Percentiles rank a stretch among this genome's conserved stretches.
phyloP scores from a whole-genome alignment of 257 asterid species.

The Paraleonurus japonicus region DNA sequence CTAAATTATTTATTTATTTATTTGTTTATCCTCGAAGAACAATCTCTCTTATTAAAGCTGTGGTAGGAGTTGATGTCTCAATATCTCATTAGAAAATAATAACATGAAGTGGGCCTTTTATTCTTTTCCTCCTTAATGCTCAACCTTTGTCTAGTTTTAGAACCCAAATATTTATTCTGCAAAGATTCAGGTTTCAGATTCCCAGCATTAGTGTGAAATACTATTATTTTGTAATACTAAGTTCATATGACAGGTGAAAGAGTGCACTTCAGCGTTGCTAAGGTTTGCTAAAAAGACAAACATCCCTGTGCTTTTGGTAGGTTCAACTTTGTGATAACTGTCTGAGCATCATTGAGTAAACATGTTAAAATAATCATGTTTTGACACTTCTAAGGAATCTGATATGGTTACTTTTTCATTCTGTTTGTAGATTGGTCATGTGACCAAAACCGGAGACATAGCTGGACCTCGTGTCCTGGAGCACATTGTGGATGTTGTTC shows the following conservation, averaged over 20 bases:
- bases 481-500: slow-evolving; percentile 95
- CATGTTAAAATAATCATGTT: neutral
- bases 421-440: slow-evolving; percentile 81
- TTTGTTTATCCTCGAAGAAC: slow-evolving; percentile 13
- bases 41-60: slow-evolving; percentile 12
- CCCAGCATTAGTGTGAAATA: neutral
- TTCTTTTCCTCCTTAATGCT: slow-evolving; percentile 2
- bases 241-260: slow-evolving; percentile 67
- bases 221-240: slow-evolving; percentile 5
- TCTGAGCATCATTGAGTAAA: neutral
- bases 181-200: slow-evolving; percentile 12
- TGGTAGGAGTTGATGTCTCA: neutral
- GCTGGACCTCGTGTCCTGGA: slow-evolving; percentile 98
- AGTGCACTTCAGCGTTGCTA: slow-evolving; percentile 88
- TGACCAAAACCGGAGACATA: slow-evolving; percentile 88
- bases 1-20: slow-evolving; percentile 27
- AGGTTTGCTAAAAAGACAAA: slow-evolving; percentile 88
- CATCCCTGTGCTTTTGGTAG: slow-evolving; percentile 82
- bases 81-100: slow-evolving; percentile 5
- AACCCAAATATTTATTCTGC: slow-evolving; percentile 5
- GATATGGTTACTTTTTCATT: slow-evolving; percentile 11
- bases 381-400: slow-evolving; percentile 18
- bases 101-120: neutral
- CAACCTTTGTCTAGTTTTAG: slow-evolving; percentile 8
- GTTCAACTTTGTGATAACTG: slow-evolving; percentile 22